Evolutionary conservation across 2,329 filamentous ascomycete species (phyloP).

Genomic region (Aspergillus intermedius): DNA sequence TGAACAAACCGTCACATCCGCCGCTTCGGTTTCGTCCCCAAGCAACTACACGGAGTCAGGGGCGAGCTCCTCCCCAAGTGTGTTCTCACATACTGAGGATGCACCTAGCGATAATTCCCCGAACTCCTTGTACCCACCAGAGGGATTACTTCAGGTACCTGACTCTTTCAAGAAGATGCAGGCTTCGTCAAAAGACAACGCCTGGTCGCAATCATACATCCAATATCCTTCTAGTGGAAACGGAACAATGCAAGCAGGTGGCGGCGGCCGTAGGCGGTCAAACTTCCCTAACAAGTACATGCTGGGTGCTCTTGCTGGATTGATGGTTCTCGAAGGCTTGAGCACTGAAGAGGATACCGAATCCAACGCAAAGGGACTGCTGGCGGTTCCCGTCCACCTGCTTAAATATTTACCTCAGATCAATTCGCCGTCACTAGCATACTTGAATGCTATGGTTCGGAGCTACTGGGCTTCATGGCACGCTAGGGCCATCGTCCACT

Average conservation of each 20-base stretch:
- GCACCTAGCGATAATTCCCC: slow-evolving; percentile 25
- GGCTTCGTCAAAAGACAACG: slow-evolving; percentile 25
- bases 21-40: slow-evolving; percentile 35
- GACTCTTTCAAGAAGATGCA: slow-evolving; percentile 39
- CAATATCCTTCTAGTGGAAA: slow-evolving; percentile 20
- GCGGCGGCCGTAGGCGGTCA: slow-evolving; percentile 42
- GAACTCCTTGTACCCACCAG: slow-evolving; percentile 28
- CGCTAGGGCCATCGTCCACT: slow-evolving; percentile 30
- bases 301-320: slow-evolving; percentile 82
- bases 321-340: slow-evolving; percentile 86
- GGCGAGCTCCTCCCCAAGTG: slow-evolving; percentile 32
- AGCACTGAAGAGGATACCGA: slow-evolving; percentile 59
- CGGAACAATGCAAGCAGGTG: slow-evolving; percentile 33
- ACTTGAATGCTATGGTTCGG: slow-evolving; percentile 19
- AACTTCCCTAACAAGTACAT: slow-evolving; percentile 67
- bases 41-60: slow-evolving; percentile 33
- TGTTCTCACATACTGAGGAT: slow-evolving; percentile 37
- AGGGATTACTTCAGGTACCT: slow-evolving; percentile 40
- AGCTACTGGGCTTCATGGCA: slow-evolving; percentile 33
- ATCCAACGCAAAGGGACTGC: slow-evolving; percentile 59
- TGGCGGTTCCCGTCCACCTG: slow-evolving; percentile 56
- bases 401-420: slow-evolving; percentile 33
- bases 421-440: slow-evolving; percentile 16
- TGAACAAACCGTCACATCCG: slow-evolving; percentile 34
- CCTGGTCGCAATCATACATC: slow-evolving; percentile 36